Conservation (phyloP, 345 rosid genomes). For the Citrus glauca region DNA sequence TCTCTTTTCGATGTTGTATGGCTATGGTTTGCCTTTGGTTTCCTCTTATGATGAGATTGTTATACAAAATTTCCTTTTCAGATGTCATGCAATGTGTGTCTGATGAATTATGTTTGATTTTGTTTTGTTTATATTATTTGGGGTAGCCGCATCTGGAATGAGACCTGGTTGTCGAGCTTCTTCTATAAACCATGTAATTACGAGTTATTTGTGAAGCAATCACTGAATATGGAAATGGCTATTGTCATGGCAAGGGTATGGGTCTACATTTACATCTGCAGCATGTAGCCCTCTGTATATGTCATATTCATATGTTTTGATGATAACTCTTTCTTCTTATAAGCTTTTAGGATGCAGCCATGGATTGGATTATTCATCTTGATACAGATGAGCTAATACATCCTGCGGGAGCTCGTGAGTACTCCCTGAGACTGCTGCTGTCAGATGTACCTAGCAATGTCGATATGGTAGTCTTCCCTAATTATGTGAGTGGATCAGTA, state of each 20-base stretch:
- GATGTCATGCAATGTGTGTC: background rate
- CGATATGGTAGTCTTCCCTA: constrained; percentile 80
- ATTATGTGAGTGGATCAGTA: constrained; percentile 66
- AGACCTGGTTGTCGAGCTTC: constrained; percentile 91
- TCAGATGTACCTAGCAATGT: constrained; percentile 60
- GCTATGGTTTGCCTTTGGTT: background rate
- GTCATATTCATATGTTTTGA: background rate
- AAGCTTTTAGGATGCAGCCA: constrained; percentile 54
- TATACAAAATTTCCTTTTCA: background rate
- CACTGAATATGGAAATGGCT: constrained; percentile 98
- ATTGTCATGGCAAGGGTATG: constrained; percentile 93
- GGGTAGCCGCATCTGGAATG: constrained; percentile 91
- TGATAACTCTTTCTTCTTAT: constrained; percentile 13
- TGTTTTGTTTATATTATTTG: constrained; percentile 9
- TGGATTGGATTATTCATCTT: constrained; percentile 96
- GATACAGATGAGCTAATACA: constrained; percentile 89
- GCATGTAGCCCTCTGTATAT: background rate
- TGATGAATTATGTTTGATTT: constrained; percentile 15
- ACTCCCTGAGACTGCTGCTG: constrained; percentile 74
- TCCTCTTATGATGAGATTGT: background rate
- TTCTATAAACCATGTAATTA: constrained; percentile 94
- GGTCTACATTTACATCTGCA: constrained; percentile 16
- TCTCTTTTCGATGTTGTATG: background rate
- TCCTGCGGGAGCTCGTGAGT: constrained; percentile 77
- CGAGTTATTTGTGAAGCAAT: constrained; percentile 94